Base-by-base conservation (phyloP, 2,329 filamentous ascomycete species). In the Penicillium rolfsii region DNA sequence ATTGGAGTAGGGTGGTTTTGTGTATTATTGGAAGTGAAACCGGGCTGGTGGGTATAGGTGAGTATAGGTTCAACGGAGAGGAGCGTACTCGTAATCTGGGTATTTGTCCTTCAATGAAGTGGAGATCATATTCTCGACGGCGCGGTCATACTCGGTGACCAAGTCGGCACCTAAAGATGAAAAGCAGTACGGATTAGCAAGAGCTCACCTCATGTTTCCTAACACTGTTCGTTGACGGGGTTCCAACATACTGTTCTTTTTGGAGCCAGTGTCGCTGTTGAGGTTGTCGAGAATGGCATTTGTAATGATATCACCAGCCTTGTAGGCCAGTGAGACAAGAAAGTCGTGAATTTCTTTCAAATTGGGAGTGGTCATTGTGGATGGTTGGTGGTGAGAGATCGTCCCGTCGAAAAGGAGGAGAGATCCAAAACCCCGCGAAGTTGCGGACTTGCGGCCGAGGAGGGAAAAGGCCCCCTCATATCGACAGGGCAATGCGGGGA, bases 121-220 rank as follows among this genome's bases (percentile, higher is more conserved):
- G 5, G 82, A 86, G 43, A 88, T 81, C 73, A 85, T 81, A 24
- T 78, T 80, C 70, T 88, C 85, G 36, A 87, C 85, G 5, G 84
- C 85, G 63, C 81, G 83, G 73, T 88, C 86, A 59, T 85, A 87
- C 74, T 87, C 84, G 7, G 86, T 88, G 19, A 88, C 86, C 36
- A 88, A 80, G 69, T 88, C 85, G 60, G 84, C 84, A 56, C 83
- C 83, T 84, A 35, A n/a, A 12, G 8, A 9, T 4, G 14, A 28
- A 24, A 3, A 11, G 2, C 12, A 22, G 24, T 19, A 30, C 5
- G n/a, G 19, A n/a, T 38, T 26, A 38, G 36, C 22, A 33, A 33
- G 30, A 4, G 8, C 11, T 33, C 30, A 33, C 11, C 30, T 33
- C 30, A 11, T 33, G 30, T 11, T 11, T 33, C 5, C 30, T 7